Evolutionary conservation across 208 protist genomes (phyloP), one percentile per base, ranked within the genome.

Genomic region (Leishmania turanica): DNA sequence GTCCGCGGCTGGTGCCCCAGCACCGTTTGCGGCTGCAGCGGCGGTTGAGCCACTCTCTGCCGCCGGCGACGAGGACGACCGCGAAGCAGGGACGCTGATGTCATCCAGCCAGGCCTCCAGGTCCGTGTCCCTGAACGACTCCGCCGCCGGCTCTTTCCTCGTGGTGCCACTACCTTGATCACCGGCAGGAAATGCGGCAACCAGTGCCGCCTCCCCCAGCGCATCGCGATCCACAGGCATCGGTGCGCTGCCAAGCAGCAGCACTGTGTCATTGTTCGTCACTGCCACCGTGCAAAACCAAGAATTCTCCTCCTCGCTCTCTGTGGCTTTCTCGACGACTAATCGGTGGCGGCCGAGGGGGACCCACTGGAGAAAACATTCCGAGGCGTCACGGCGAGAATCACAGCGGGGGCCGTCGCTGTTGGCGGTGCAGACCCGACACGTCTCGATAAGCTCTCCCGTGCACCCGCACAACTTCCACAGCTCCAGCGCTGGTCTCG

Each of bases 81-180:
- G 37, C 19, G 47, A 40, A 24, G 40, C 42, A 34, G 82, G 75
- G 8, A 68, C 54, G 62, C 86, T 76, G 62, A 90, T 66, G 27
- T 88, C 87, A 51, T 91, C 87, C 54, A 93, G 82, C 90, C 90
- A 93, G 9, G 72, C 81, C 49, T 90, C 82, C 75, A 92, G 56
- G 58, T 75, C 65, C 3, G 75, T 49, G 21, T 76, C 77, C 53
- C 64, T 80, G 69, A 78, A 81, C 37, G 72, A 8, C 58, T 82
- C 71, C 69, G 24, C 56, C 47, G 42, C 58, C 70, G 0, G 13
- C 56, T 69, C 40, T 83, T 8, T 76, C 37, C 58, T 13, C 15
- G 60, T 31, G 34, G 56, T 34, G 70, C 31, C 45, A 58, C 40
- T 6, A 5, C 24, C 21, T 3, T 58, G 15, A 58, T 53, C 40